Conservation (phyloP, 148 eudicot genomes). For the Rhododendron molle region DNA sequence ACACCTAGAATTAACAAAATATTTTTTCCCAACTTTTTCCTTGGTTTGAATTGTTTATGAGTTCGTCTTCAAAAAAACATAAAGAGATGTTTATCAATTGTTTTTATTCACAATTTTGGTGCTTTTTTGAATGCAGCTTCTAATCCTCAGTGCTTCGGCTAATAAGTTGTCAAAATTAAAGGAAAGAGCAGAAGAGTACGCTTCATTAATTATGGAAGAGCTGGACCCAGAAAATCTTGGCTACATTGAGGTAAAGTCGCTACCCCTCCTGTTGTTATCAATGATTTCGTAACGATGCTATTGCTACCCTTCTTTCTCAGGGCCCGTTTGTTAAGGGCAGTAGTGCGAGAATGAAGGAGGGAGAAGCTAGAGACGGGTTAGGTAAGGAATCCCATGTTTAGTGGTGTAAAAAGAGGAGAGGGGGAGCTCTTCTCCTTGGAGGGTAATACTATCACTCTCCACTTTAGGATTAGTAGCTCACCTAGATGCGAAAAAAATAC, state of each 20-base stretch:
- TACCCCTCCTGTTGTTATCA: no score
- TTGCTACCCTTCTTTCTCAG: background rate
- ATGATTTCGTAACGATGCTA: background rate
- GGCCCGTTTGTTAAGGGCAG: no score
- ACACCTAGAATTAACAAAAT: background rate
- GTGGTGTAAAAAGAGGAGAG: no score
- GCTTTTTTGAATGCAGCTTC: conserved; percentile 49
- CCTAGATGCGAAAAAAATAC: background rate
- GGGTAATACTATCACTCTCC: background rate
- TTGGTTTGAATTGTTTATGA: background rate
- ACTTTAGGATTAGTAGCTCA: background rate
- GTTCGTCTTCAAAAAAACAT: background rate
- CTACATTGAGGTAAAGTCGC: conserved; percentile 74
- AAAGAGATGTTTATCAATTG: background rate
- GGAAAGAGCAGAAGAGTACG: conserved; percentile 84
- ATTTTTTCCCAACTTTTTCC: background rate
- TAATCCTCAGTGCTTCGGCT: conserved; percentile 91
- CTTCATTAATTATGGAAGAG: conserved; percentile 92
- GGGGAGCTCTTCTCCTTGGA: no score
- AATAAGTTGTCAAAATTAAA: conserved; percentile 68
- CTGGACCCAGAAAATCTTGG: conserved; percentile 84
- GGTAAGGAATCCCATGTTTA: no score
- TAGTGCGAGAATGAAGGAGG: no score
- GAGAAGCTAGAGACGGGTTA: no score
- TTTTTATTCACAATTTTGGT: background rate